Evolutionary conservation across 148 eudicot species (phyloP).

Genomic region (Amaranthus cruentus): DNA sequence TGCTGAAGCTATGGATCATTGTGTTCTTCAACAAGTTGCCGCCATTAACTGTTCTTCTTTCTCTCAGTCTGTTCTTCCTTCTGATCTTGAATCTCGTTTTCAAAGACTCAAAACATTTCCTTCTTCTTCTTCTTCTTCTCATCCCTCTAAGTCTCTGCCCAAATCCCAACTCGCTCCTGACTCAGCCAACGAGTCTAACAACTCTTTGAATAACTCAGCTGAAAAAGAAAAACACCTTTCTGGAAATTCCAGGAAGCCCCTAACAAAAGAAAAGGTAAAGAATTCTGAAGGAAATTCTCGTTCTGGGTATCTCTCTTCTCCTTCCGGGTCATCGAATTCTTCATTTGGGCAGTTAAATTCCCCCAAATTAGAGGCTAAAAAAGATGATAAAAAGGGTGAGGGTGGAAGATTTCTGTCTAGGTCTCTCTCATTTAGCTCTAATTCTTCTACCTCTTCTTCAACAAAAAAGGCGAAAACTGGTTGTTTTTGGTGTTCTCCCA

Average conservation of each 20-base stretch:
- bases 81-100: constrained; percentile 72
- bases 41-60: constrained; percentile 71
- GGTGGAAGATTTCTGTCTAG: constrained; percentile 27
- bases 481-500: constrained; percentile 84
- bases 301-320: constrained; percentile 35
- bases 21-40: constrained; percentile 72
- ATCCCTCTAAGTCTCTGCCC: not conserved
- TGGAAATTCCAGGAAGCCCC: constrained; percentile 21
- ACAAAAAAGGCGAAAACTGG: constrained; percentile 40
- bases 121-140: constrained; percentile 27
- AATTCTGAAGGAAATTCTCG: constrained; percentile 15
- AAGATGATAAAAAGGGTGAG: constrained; percentile 21
- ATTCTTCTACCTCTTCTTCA: constrained; percentile 35
- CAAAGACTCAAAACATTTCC: constrained; percentile 74
- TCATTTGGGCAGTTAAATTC: constrained; percentile 29
- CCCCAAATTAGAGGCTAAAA: constrained; percentile 27
- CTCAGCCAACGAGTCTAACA: constrained; percentile 7
- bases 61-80: constrained; percentile 61
- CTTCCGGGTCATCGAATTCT: constrained; percentile 27
- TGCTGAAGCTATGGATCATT: constrained; percentile 63
- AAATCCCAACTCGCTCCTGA: constrained; percentile 21
- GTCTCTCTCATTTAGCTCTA: constrained; percentile 27
- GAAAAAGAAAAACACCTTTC: constrained; percentile 9
- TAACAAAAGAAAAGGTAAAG: not conserved
- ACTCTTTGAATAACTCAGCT: not conserved